A percentile compares a stretch with the other conserved stretches of the same genome.
Evolutionary conservation across 306 rosid species (phyloP).

Genomic region (Citrullus colocynthis): DNA sequence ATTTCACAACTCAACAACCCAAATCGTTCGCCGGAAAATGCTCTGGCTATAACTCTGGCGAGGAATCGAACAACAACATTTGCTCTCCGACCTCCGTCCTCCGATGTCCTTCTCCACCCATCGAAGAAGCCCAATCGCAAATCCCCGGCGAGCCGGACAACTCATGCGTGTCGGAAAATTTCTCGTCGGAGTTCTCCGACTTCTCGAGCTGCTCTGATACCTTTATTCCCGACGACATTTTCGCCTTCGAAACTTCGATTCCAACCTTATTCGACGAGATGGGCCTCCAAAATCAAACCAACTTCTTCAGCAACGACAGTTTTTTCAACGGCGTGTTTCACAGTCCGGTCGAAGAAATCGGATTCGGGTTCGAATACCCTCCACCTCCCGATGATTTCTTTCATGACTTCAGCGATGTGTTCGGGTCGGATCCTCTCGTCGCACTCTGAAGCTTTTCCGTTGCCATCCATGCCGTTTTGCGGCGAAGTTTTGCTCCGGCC

Average conservation of each 20-base stretch:
- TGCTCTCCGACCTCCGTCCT: constrained; percentile 75
- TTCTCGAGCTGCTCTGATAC: constrained; percentile 26
- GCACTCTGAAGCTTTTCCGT: not conserved
- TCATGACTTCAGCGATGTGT: constrained; percentile 79
- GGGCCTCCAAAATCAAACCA: constrained; percentile 7
- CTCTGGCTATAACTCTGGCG: constrained; percentile 34
- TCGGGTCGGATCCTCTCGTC: constrained; percentile 40
- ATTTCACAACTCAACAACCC: constrained; percentile 39
- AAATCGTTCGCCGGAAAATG: not conserved
- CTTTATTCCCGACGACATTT: constrained; percentile 28
- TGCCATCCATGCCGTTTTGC: not conserved
- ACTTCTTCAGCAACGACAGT: constrained; percentile 7
- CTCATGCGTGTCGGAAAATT: constrained; percentile 31
- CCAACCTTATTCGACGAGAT: constrained; percentile 24
- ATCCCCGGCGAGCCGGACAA: constrained; percentile 15
- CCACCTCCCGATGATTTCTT: constrained; percentile 41
- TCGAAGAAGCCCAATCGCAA: constrained; percentile 47
- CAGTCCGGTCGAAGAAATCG: constrained; percentile 15
- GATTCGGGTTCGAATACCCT: constrained; percentile 31
- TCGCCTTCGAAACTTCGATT: constrained; percentile 34
- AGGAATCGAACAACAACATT: constrained; percentile 31
- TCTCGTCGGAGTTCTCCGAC: constrained; percentile 22
- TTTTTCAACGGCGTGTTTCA: constrained; percentile 16
- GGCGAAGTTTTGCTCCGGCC: constrained; percentile 17
- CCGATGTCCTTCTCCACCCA: constrained; percentile 30